Evolutionary conservation across 75 land plant genomes (phyloP).

Genomic region (Adiantum capillusveneris): DNA sequence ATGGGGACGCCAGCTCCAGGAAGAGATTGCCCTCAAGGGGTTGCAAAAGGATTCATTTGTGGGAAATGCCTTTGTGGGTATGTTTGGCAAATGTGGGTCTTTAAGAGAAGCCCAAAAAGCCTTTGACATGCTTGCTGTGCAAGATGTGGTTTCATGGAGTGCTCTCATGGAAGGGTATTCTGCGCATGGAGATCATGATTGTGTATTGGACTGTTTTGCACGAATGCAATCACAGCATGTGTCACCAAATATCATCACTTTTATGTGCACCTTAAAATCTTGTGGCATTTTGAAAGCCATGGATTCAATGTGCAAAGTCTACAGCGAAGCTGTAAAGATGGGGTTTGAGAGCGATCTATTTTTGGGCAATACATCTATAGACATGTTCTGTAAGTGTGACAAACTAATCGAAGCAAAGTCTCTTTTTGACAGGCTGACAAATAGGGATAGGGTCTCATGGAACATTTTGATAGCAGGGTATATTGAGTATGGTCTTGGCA

Average conservation of each 20-base stretch:
- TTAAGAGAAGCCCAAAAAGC: conserved; percentile 29
- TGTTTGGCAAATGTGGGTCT: conserved; percentile 59
- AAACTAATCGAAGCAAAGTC: conserved; percentile 33
- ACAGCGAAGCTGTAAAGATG: conserved; percentile 31
- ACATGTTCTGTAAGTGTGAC: conserved; percentile 68
- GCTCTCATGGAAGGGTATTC: conserved; percentile 53
- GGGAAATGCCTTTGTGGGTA: conserved; percentile 39
- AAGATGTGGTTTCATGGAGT: conserved; percentile 46
- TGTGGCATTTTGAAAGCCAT: conserved; percentile 18
- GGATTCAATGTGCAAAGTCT: conserved; percentile 40
- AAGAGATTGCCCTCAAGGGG: neutral
- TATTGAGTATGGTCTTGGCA: conserved; percentile 53
- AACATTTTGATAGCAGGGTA: conserved; percentile 64
- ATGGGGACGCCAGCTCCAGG: neutral
- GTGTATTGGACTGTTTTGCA: conserved; percentile 35
- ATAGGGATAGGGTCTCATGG: conserved; percentile 61
- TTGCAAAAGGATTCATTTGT: conserved; percentile 31
- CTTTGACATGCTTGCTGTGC: conserved; percentile 29
- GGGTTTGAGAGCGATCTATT: conserved; percentile 27
- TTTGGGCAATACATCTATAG: conserved; percentile 47
- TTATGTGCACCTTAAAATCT: conserved; percentile 8
- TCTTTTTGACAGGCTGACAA: conserved; percentile 51
- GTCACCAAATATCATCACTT: conserved; percentile 8
- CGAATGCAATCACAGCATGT: conserved; percentile 3
- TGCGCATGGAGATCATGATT: conserved; percentile 28